A percentile compares a stretch with the other conserved stretches of the same genome.
Conservation (phyloP, 1,139 yeast species). For the Geotrichum klebahnii region DNA sequence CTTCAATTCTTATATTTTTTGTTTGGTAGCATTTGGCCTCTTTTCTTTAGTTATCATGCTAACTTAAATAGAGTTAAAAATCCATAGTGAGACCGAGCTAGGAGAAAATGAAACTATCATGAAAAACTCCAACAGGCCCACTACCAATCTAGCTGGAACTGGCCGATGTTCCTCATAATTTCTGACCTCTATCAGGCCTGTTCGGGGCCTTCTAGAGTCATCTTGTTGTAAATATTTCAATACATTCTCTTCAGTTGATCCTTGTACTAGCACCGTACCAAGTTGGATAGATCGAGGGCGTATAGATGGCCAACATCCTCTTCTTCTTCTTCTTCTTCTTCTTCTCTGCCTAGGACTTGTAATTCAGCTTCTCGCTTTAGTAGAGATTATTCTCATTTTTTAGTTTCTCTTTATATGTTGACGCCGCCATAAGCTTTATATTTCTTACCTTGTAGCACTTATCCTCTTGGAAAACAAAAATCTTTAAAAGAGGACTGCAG, state of each 20-base stretch:
- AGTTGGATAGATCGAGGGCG: neutral
- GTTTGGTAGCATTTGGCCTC: no score
- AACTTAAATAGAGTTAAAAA: constrained; percentile 47
- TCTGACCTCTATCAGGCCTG: neutral
- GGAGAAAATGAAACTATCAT: constrained; percentile 77
- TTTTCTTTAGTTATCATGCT: neutral
- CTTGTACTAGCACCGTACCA: neutral
- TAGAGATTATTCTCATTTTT: no score
- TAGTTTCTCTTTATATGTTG: no score
- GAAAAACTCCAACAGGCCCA: constrained; percentile 22
- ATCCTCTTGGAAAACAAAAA: no score
- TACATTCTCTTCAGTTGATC: neutral
- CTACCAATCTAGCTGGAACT: constrained; percentile 19
- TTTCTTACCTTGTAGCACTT: no score
- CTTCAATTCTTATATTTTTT: no score
- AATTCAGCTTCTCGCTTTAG: no score
- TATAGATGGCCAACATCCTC: no score
- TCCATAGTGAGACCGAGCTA: constrained; percentile 77
- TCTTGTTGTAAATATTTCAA: neutral
- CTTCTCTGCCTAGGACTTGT: neutral
- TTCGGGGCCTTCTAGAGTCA: neutral
- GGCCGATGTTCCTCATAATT: constrained; percentile 6
- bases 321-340: neutral
- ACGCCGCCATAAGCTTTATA: no score
- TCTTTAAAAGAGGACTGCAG: no score